Base-by-base conservation (phyloP, 2,329 filamentous ascomycete species). In the Fusarium luffae region DNA sequence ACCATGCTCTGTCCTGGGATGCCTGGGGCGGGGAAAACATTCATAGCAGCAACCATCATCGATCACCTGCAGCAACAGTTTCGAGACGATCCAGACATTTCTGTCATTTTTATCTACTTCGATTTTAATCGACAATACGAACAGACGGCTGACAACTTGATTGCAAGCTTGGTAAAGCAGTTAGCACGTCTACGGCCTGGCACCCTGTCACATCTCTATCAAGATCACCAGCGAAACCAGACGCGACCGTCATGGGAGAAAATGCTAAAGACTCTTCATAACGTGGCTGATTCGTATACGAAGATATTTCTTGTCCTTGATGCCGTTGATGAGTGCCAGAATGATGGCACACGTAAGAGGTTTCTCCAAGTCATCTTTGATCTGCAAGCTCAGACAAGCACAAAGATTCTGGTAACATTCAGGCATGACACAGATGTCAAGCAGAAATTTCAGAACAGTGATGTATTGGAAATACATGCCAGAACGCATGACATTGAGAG, bases 381-480 rank as follows among this genome's bases (percentile, higher is more conserved):
- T 4, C 40, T 75, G 0, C 59, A 70, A 8, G 11, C 2, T 2
- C 41, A 32, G 10, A 8, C 10, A 21, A 16, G 7, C 2, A 1
- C 32, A 13, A 58, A 66, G 11, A 4, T 73, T 11, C 68, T 78
- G 19, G 68, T 63, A 6, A 78, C 76, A 0, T 78, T 70, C 4
- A 46, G 32, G 16, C 5, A 37, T 37, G 32, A 18, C 1, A 37
- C 32, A 18, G 16, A 37, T 1, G 18, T 37, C 3, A 8, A 37
- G 2, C 32, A 37, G 1, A 37, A 11, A 16, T 11, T 37, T 37
- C 16, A 11, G 1, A 10, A 18, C 16, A 37, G 16, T 37, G 2
- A 9, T 37, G 16, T 37, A 1, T 6, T 37, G 1, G 32, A 37
- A 4, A 18, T 37, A 37, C 32, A 37, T 18, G 32, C 32, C 9